A percentile compares a stretch with the other conserved stretches of the same genome.
These are phyloP conservation scores for Hypoxylon perforatum DNA, from an alignment of 495 filamentous ascomycete species.

Conservation along the genomic window DNA sequence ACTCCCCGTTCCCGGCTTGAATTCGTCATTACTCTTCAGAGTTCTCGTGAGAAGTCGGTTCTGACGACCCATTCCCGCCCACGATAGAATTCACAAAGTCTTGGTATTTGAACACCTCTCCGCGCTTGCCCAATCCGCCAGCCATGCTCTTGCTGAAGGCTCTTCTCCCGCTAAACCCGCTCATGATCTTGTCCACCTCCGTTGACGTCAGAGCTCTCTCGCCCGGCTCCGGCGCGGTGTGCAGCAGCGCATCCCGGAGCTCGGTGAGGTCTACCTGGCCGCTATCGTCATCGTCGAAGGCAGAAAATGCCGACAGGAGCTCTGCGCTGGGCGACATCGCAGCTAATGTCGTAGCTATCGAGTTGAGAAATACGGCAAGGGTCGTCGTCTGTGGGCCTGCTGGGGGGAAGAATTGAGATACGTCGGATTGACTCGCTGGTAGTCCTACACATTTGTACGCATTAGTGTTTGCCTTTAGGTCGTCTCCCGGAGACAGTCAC, in stretches of 20 bases:
- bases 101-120: conserved; percentile 81
- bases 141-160: conserved; percentile 71
- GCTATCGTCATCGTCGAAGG: conserved; percentile 95
- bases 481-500: background rate
- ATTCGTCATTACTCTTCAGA: conserved; percentile 46
- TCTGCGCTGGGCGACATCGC: conserved; percentile 79
- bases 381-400: conserved; percentile 74
- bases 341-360: conserved; percentile 75
- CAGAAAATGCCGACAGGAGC: conserved; percentile 85
- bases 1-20: background rate
- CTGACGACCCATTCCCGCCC: conserved; percentile 53
- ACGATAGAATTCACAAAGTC: conserved; percentile 77
- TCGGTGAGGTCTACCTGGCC: conserved; percentile 89
- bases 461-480: conserved; percentile 10
- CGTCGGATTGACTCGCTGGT: conserved; percentile 63
- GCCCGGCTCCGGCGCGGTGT: conserved; percentile 81
- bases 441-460: conserved; percentile 50
- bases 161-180: conserved; percentile 82
- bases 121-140: conserved; percentile 59
- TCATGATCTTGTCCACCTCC: conserved; percentile 85
- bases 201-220: conserved; percentile 72
- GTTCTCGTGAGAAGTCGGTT: conserved; percentile 48
- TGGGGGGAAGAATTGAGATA: conserved; percentile 81
- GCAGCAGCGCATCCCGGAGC: conserved; percentile 81
- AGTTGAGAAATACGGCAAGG: conserved; percentile 84